These are phyloP conservation scores for Cenchrus fungigraminus DNA, from an alignment of 176 grass and related monocot species.

Conservation along the genomic window DNA sequence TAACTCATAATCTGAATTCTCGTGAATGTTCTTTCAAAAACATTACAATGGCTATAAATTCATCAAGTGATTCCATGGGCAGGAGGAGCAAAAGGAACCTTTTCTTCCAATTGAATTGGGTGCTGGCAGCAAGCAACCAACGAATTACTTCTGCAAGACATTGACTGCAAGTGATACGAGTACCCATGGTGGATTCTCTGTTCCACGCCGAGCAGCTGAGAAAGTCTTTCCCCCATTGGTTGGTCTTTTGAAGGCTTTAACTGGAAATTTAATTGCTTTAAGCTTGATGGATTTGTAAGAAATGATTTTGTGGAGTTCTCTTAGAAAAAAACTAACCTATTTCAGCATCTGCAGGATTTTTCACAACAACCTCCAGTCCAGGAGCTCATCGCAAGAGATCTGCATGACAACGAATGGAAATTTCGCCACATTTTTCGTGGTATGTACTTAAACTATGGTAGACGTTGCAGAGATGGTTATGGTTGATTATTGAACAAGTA, in stretches of 20 bases:
- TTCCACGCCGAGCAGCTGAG: slow-evolving; percentile 90
- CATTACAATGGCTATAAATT: slow-evolving; percentile 3
- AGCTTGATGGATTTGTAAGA: slow-evolving; percentile 26
- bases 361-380: slow-evolving; percentile 88
- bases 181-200: slow-evolving; percentile 97
- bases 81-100: slow-evolving; percentile 94
- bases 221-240: slow-evolving; percentile 98
- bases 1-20: slow-evolving; percentile 23
- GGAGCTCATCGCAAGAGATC: slow-evolving; percentile 82
- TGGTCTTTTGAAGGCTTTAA: background rate
- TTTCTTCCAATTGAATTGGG: slow-evolving; percentile 88
- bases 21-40: background rate
- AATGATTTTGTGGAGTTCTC: background rate
- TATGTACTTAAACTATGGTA: slow-evolving; percentile 41
- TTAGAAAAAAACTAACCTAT: slow-evolving; percentile 24
- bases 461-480: background rate
- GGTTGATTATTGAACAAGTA: background rate
- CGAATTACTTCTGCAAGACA: slow-evolving; percentile 98
- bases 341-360: slow-evolving; percentile 67
- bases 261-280: slow-evolving; percentile 38
- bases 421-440: slow-evolving; percentile 97
- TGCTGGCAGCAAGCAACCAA: slow-evolving; percentile 83
- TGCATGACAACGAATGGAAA: slow-evolving; percentile 99
- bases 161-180: slow-evolving; percentile 97
- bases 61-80: slow-evolving; percentile 31